phyloP scores from a whole-genome alignment of 352 stramenopile species.

The Hyaloperonospora brassicae region DNA sequence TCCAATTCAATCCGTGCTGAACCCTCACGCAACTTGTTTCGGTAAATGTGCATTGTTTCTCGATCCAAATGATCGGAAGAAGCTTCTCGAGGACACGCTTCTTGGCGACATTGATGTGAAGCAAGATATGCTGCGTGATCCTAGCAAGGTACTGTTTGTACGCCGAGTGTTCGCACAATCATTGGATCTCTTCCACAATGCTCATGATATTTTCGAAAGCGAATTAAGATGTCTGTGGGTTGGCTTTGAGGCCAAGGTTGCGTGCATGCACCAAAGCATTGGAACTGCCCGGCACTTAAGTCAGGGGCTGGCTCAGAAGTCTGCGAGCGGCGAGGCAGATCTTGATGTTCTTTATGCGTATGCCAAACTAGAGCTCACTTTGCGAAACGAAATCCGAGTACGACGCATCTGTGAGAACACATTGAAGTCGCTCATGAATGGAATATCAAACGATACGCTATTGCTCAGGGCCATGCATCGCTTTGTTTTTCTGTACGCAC shows the following conservation, averaged over 20 bases:
- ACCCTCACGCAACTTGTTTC: slow-evolving; percentile 13
- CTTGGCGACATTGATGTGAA: slow-evolving; percentile 24
- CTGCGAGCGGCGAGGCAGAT: slow-evolving; percentile 7
- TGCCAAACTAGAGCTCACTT: slow-evolving; percentile 38
- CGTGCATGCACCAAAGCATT: slow-evolving; percentile 1
- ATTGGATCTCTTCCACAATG: slow-evolving; percentile 17
- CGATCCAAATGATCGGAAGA: slow-evolving; percentile 17
- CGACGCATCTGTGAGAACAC: slow-evolving; percentile 54
- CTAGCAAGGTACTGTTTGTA: slow-evolving; percentile 38
- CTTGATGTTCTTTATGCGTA: slow-evolving; percentile 41
- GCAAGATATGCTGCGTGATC: slow-evolving; percentile 17
- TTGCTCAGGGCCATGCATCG: slow-evolving; percentile 33
- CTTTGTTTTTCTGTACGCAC: slow-evolving; percentile 44
- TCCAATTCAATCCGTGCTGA: slow-evolving; percentile 41
- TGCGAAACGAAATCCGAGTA: slow-evolving; percentile 38
- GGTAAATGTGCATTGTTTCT: slow-evolving; percentile 24
- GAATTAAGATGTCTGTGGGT: slow-evolving; percentile 43
- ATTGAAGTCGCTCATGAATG: slow-evolving; percentile 21
- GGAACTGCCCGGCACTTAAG: slow-evolving; percentile 27
- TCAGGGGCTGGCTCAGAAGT: slow-evolving; percentile 24
- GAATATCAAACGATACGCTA: not conserved
- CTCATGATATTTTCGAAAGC: slow-evolving; percentile 11
- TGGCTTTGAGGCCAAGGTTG: slow-evolving; percentile 35
- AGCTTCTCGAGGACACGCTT: slow-evolving; percentile 19
- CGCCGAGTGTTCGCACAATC: slow-evolving; percentile 30